Evolutionary conservation across 768 basidiomycete species (phyloP), one percentile per base, ranked within the genome.

Genomic region (Steccherinum ochraceum): DNA sequence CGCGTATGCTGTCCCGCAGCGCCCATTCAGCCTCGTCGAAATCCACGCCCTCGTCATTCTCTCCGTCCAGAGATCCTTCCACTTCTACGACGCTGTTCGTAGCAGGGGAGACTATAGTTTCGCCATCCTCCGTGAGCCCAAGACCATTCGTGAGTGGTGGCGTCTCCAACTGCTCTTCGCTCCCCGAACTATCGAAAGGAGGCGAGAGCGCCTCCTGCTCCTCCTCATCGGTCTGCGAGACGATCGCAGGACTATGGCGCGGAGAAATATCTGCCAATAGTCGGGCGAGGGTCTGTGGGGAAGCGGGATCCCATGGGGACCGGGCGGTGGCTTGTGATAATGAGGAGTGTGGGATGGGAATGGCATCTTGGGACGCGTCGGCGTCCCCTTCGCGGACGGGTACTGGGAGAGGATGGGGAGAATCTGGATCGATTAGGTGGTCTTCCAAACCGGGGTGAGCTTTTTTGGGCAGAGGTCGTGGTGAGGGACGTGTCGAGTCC

Each of bases 401-500:
- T 23, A 61, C 56, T 2, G 57, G 60, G 5, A 63, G 54, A 2
- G 60, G 54, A 50, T 56, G 49, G 35, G 60, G 52, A 57, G 63
- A 55, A 53, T 53, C 51, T 54, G 51, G 30, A 30, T 53, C 35
- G 58, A 55, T 39, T 54, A 54, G 18, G 58, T 42, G 43, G 50
- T 61, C 4, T 26, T 24, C 41, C 46, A 54, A 40, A 51, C 51
- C 52, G 19, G 57, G 53, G 27, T 54, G 63, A 12, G 64, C 58
- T 45, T 59, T 67, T 49, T 65, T 66, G 45, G 56, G 58, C 41
- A 56, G 61, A 12, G 67, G 68, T 24, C 67, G 51, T n/a, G 78
- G 59, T 58, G 86, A 67, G 1, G 85, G 84, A 13, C 80, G 60
- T 18, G 83, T 85, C 13, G 86, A 88, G 61, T 88, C 86, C 13